phyloP scores from a whole-genome alignment of 495 filamentous ascomycete genomes.

The Lasiosphaeria hispida region DNA sequence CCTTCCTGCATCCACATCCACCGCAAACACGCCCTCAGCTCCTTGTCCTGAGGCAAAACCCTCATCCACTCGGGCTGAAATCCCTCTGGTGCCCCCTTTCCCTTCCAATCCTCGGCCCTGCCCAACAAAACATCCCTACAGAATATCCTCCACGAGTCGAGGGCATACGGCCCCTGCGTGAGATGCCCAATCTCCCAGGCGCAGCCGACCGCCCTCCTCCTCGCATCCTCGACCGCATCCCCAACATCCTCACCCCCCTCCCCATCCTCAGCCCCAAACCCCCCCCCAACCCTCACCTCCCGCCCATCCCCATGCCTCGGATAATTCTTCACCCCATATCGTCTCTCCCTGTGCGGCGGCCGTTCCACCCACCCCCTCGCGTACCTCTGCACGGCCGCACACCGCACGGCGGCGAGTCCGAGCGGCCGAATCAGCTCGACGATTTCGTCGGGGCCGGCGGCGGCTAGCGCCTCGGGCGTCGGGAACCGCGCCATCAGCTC shows the following conservation, averaged over 20 bases:
- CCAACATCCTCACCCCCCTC: not conserved
- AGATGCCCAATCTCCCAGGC: conserved; percentile 88
- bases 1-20: conserved; percentile 91
- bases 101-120: conserved; percentile 59
- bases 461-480: conserved; percentile 61
- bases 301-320: conserved; percentile 53
- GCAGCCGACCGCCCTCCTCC: conserved; percentile 37
- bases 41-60: conserved; percentile 83
- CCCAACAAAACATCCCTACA: conserved; percentile 76
- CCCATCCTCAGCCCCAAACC: conserved; percentile 29
- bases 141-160: conserved; percentile 94
- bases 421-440: conserved; percentile 64
- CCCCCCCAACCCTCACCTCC: conserved; percentile 53
- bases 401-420: conserved; percentile 63
- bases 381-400: conserved; percentile 54
- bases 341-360: conserved; percentile 56
- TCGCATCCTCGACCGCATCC: conserved; percentile 24
- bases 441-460: conserved; percentile 57
- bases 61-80: conserved; percentile 81
- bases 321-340: conserved; percentile 71
- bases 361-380: conserved; percentile 67
- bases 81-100: conserved; percentile 35
- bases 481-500: conserved; percentile 66
- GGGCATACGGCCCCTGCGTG: conserved; percentile 81
- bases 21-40: conserved; percentile 76